These are phyloP conservation scores for Colletotrichum cereale DNA, from an alignment of 2,329 filamentous ascomycete species.

Conservation along the genomic window DNA sequence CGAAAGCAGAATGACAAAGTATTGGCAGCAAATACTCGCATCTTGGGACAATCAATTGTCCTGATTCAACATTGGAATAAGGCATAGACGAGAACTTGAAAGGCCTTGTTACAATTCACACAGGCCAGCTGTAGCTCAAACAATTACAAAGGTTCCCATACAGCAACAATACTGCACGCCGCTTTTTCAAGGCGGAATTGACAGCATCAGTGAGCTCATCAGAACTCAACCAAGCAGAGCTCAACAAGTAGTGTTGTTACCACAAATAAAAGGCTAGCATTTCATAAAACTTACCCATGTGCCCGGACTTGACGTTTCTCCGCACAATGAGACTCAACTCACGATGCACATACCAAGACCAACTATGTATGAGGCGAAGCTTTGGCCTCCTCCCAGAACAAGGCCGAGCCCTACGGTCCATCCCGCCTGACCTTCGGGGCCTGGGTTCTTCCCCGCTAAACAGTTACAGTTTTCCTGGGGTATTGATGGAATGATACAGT, in stretches of 20 bases:
- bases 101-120: background rate
- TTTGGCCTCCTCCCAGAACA: background rate
- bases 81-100: background rate
- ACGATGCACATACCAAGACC: background rate
- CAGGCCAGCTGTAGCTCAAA: background rate
- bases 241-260: background rate
- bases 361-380: background rate
- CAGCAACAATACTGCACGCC: background rate
- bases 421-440: conserved; percentile 36
- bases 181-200: background rate
- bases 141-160: background rate
- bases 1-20: background rate
- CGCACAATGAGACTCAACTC: background rate
- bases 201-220: background rate
- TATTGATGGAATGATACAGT: background rate
- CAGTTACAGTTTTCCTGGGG: background rate
- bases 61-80: background rate
- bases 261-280: background rate
- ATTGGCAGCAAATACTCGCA: no score
- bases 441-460: conserved; percentile 34
- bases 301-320: background rate
- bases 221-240: background rate
- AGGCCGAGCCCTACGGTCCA: conserved; percentile 21
- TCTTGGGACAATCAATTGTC: background rate
- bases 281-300: background rate